A percentile compares a stretch with the other conserved stretches of the same genome.
These are phyloP conservation scores for Zizania palustris DNA, from an alignment of 202 grass and related monocot genomes.

Conservation along the genomic window DNA sequence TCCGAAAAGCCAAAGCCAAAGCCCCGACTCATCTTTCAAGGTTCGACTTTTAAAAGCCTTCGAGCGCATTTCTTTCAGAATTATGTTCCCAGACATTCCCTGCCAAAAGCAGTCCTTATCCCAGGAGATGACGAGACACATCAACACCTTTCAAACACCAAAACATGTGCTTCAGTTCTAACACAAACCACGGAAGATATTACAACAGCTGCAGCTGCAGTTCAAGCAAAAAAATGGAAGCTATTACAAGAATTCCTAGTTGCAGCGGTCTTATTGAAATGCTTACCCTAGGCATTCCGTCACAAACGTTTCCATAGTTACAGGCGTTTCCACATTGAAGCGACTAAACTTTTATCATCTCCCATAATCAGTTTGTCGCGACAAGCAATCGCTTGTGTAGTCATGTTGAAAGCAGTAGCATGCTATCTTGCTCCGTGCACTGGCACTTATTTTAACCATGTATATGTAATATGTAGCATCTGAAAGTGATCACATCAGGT, in stretches of 20 bases:
- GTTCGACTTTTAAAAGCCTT: not conserved
- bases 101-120: conserved; percentile 26
- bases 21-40: not conserved
- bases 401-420: no score
- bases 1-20: conserved; percentile 41
- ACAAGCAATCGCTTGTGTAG: no score
- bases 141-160: not conserved
- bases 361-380: conserved; percentile 20
- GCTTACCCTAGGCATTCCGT: not conserved
- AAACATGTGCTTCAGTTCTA: not conserved
- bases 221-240: conserved; percentile 9
- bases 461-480: not conserved
- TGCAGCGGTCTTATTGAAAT: conserved; percentile 9
- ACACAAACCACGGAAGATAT: conserved; percentile 7
- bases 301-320: conserved; percentile 3
- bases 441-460: conserved; percentile 46
- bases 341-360: not conserved
- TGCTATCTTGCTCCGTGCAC: conserved; percentile 12
- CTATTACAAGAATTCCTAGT: not conserved
- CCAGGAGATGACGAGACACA: not conserved
- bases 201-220: not conserved
- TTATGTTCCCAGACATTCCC: conserved; percentile 10
- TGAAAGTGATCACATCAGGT: not conserved
- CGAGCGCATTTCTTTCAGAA: conserved; percentile 1
- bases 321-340: not conserved